Percentiles rank a stretch among this genome's conserved stretches.
Conservation (phyloP, 306 rosid genomes). For the Coriaria nepalensis region DNA sequence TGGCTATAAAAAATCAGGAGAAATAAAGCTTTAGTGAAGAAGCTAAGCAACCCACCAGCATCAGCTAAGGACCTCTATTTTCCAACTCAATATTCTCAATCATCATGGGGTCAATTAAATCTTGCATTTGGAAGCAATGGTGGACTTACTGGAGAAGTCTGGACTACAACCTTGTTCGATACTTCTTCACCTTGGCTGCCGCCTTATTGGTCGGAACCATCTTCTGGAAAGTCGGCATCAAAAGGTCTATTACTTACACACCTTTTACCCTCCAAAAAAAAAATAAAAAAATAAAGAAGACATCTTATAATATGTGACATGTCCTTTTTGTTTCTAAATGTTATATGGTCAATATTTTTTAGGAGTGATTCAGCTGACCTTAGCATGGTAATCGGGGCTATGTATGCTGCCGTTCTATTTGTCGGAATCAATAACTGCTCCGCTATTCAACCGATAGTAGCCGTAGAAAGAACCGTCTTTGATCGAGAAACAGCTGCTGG, state of each 20-base stretch:
- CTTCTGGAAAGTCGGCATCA: slow-evolving; percentile 70
- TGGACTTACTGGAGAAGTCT: slow-evolving; percentile 95
- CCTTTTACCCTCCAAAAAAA: slow-evolving; percentile 8
- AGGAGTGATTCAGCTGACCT: slow-evolving; percentile 39
- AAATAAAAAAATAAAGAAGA: no score
- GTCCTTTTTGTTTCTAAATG: not conserved
- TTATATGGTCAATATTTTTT: not conserved
- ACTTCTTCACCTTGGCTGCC: slow-evolving; percentile 55
- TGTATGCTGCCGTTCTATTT: slow-evolving; percentile 83
- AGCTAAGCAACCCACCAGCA: slow-evolving; percentile 55
- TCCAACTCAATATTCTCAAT: slow-evolving; percentile 53
- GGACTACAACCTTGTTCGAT: slow-evolving; percentile 86
- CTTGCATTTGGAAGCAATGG: slow-evolving; percentile 93
- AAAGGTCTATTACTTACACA: slow-evolving; percentile 25
- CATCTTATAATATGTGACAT: not conserved
- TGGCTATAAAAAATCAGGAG: slow-evolving; percentile 31
- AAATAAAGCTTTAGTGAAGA: slow-evolving; percentile 60
- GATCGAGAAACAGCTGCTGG: slow-evolving; percentile 95
- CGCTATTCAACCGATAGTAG: slow-evolving; percentile 81
- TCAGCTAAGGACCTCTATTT: slow-evolving; percentile 66
- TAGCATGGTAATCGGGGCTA: slow-evolving; percentile 59
- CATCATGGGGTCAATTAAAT: slow-evolving; percentile 53
- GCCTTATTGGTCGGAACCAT: slow-evolving; percentile 76
- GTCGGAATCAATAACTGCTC: slow-evolving; percentile 76
- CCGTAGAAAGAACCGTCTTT: slow-evolving; percentile 80